Evolutionary conservation across 2,329 filamentous ascomycete species (phyloP).

Genomic region (Alternaria triticina): DNA sequence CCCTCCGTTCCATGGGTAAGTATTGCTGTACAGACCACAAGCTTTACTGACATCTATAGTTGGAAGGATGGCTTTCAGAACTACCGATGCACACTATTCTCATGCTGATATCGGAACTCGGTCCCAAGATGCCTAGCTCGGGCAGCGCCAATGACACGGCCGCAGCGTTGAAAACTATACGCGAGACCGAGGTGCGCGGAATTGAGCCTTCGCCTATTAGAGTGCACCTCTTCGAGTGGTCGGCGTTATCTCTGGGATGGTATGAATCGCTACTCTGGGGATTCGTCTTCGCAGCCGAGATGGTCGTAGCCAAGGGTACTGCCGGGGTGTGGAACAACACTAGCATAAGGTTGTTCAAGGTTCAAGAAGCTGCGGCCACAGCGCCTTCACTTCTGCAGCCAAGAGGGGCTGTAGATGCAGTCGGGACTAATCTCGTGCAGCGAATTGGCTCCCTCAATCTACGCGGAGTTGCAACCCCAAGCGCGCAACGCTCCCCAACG

Average conservation of each 20-base stretch:
- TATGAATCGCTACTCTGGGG: slow-evolving; percentile 95
- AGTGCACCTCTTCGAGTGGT: slow-evolving; percentile 94
- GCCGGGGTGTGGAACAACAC: slow-evolving; percentile 96
- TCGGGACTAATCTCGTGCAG: slow-evolving; percentile 87
- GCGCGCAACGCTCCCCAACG: slow-evolving; percentile 19
- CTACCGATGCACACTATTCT: slow-evolving; percentile 87
- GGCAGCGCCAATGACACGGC: slow-evolving; percentile 48
- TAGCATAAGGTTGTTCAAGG: slow-evolving; percentile 82
- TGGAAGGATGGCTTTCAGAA: slow-evolving; percentile 92
- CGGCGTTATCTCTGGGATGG: slow-evolving; percentile 87
- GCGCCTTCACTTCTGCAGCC: slow-evolving; percentile 85
- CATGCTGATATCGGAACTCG: slow-evolving; percentile 70
- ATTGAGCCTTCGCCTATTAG: slow-evolving; percentile 77
- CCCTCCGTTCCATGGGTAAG: slow-evolving; percentile 77
- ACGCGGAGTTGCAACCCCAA: slow-evolving; percentile 48
- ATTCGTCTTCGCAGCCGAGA: slow-evolving; percentile 88
- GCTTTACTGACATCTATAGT: slow-evolving; percentile 56
- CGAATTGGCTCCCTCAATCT: slow-evolving; percentile 84
- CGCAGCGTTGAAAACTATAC: slow-evolving; percentile 58
- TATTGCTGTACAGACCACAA: neutral
- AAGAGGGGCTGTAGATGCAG: slow-evolving; percentile 88
- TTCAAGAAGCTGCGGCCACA: slow-evolving; percentile 81
- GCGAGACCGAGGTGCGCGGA: slow-evolving; percentile 67
- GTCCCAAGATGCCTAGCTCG: slow-evolving; percentile 59
- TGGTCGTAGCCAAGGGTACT: slow-evolving; percentile 83